phyloP scores from a whole-genome alignment of 768 basidiomycete species.

The Suillus subaureus region DNA sequence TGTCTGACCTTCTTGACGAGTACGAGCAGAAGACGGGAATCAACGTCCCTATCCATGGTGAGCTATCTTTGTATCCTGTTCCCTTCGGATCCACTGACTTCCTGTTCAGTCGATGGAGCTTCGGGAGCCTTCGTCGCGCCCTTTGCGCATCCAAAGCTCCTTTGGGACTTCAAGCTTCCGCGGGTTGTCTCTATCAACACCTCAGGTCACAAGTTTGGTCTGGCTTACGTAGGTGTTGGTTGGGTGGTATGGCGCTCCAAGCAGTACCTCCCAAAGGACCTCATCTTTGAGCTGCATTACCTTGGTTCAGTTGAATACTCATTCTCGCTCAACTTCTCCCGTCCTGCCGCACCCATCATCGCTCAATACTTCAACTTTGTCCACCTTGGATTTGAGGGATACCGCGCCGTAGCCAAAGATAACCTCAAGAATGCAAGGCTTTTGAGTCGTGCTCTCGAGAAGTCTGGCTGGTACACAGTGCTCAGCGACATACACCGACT shows the following conservation, averaged over 20 bases:
- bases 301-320: slow-evolving; percentile 70
- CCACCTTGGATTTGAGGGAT: slow-evolving; percentile 61
- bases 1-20: slow-evolving; percentile 70
- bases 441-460: slow-evolving; percentile 65
- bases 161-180: slow-evolving; percentile 63
- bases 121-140: slow-evolving; percentile 67
- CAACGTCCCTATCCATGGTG: slow-evolving; percentile 45
- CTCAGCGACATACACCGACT: slow-evolving; percentile 57
- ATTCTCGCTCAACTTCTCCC: slow-evolving; percentile 65
- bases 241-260: slow-evolving; percentile 66
- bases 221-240: slow-evolving; percentile 60
- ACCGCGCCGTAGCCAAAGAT: slow-evolving; percentile 46
- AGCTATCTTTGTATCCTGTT: slow-evolving; percentile 31
- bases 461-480: slow-evolving; percentile 52
- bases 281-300: slow-evolving; percentile 65
- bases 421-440: slow-evolving; percentile 65
- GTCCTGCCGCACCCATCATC: slow-evolving; percentile 61
- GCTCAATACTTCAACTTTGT: slow-evolving; percentile 67
- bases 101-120: slow-evolving; percentile 52
- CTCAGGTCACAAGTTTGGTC: slow-evolving; percentile 65
- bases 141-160: slow-evolving; percentile 53
- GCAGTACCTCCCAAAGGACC: slow-evolving; percentile 62
- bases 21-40: slow-evolving; percentile 51
- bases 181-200: slow-evolving; percentile 63
- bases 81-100: slow-evolving; percentile 5